Percentiles rank a stretch among this genome's conserved stretches.
phyloP scores from a whole-genome alignment of 768 basidiomycete genomes.

The Tephrocybe rancida region DNA sequence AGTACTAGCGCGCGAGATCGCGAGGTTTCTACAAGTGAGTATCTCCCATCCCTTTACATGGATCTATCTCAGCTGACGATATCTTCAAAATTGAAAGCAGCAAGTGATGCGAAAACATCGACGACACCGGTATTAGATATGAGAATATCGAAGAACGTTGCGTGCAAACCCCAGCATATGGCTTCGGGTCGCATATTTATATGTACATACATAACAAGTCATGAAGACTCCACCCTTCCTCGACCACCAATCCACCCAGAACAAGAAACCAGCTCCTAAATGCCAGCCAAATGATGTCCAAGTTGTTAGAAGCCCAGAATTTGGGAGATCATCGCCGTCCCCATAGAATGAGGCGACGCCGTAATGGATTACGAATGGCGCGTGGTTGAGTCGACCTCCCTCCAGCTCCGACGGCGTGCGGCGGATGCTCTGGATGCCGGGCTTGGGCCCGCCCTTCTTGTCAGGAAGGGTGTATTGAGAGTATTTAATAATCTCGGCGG shows the following conservation, averaged over 20 bases:
- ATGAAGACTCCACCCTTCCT: neutral
- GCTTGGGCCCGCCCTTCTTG: slow-evolving; percentile 10
- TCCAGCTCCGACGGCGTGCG: slow-evolving; percentile 21
- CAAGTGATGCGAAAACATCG: too few species aligned
- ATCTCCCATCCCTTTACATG: too few species aligned
- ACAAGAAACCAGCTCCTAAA: neutral
- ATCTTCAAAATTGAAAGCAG: too few species aligned
- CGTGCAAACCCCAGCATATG: too few species aligned
- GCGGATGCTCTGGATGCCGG: slow-evolving; percentile 19
- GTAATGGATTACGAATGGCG: slow-evolving; percentile 13
- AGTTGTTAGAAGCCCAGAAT: neutral
- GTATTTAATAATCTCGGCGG: slow-evolving; percentile 44
- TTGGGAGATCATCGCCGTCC: neutral
- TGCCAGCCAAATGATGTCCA: neutral
- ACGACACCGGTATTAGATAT: too few species aligned
- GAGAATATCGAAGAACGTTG: too few species aligned
- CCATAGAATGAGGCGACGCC: too few species aligned
- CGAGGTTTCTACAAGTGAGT: too few species aligned
- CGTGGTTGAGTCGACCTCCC: slow-evolving; percentile 17
- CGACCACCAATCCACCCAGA: too few species aligned
- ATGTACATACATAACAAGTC: neutral
- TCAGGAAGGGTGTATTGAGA: slow-evolving; percentile 12
- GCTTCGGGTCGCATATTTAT: neutral
- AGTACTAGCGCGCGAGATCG: too few species aligned
- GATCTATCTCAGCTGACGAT: too few species aligned